phyloP scores from a whole-genome alignment of 2,329 filamentous ascomycete species.

The Talaromyces sp. region DNA sequence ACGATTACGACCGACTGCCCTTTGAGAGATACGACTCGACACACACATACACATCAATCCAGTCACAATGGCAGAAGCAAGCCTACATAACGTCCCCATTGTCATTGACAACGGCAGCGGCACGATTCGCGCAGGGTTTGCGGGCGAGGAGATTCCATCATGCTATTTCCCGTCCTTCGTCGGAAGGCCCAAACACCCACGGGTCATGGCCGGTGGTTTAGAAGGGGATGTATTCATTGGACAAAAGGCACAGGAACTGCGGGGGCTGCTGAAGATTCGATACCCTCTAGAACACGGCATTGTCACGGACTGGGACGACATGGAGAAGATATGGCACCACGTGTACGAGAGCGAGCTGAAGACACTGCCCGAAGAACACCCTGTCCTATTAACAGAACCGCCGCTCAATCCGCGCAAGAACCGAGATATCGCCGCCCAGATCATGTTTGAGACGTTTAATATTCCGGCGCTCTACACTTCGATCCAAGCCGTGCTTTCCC shows the following conservation, averaged over 20 bases:
- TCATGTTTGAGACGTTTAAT: constrained; percentile 98
- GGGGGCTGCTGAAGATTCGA: constrained; percentile 88
- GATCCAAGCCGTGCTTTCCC: constrained; percentile 90
- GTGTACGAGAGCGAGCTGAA: constrained; percentile 95
- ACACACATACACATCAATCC: constrained; percentile 10
- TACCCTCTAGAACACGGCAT: constrained; percentile 97
- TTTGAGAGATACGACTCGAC: neutral
- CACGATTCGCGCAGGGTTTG: constrained; percentile 94
- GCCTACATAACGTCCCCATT: constrained; percentile 93
- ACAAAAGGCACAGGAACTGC: constrained; percentile 80
- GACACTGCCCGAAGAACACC: constrained; percentile 97
- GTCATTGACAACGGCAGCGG: constrained; percentile 98
- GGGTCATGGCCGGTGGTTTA: constrained; percentile 90
- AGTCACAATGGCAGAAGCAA: constrained; percentile 54
- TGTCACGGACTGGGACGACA: constrained; percentile 55
- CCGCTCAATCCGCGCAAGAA: constrained; percentile 93
- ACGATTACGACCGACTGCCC: constrained; percentile 5
- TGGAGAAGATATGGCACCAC: constrained; percentile 65
- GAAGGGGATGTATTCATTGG: constrained; percentile 98
- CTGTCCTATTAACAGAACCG: constrained; percentile 90
- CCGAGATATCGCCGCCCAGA: constrained; percentile 92
- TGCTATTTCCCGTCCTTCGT: constrained; percentile 98
- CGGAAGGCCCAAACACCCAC: constrained; percentile 87
- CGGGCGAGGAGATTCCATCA: constrained; percentile 90
- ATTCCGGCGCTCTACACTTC: constrained; percentile 94